These are phyloP conservation scores for Geranium rotundifolium DNA, from an alignment of 345 rosid genomes.

Conservation along the genomic window DNA sequence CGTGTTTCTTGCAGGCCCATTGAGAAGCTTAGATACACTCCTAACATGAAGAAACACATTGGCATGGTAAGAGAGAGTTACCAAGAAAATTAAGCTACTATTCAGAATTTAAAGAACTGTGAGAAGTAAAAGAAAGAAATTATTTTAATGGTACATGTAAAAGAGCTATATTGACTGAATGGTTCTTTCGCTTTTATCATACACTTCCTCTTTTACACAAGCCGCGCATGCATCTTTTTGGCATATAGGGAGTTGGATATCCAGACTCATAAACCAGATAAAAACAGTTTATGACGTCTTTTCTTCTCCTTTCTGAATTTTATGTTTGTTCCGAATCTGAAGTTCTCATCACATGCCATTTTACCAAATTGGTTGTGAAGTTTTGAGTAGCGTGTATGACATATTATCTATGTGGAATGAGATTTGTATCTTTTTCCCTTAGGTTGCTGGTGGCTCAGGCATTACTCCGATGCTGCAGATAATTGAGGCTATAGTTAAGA, in stretches of 20 bases:
- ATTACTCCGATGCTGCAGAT: constrained; percentile 98
- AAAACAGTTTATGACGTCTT: no score
- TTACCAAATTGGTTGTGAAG: background rate
- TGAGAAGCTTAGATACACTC: constrained; percentile 76
- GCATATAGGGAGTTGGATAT: background rate
- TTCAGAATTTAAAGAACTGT: no score
- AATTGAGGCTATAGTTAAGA: constrained; percentile 76
- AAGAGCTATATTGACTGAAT: background rate
- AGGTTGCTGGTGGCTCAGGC: constrained; percentile 96
- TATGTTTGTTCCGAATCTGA: no score
- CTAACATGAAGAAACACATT: constrained; percentile 94
- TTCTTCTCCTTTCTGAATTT: no score
- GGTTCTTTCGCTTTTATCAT: background rate
- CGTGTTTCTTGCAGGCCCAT: constrained; percentile 60
- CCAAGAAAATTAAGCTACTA: constrained; percentile 7
- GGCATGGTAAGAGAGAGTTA: constrained; percentile 66
- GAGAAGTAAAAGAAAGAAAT: background rate
- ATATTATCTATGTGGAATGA: background rate
- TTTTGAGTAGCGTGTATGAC: no score
- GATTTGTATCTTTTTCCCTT: background rate
- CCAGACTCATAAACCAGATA: no score
- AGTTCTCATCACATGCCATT: background rate
- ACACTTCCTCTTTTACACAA: background rate
- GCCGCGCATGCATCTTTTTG: background rate
- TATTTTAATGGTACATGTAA: background rate